These are phyloP conservation scores for Coccomyxa sp. DNA, from an alignment of 139 green algal species.

Conservation along the genomic window DNA sequence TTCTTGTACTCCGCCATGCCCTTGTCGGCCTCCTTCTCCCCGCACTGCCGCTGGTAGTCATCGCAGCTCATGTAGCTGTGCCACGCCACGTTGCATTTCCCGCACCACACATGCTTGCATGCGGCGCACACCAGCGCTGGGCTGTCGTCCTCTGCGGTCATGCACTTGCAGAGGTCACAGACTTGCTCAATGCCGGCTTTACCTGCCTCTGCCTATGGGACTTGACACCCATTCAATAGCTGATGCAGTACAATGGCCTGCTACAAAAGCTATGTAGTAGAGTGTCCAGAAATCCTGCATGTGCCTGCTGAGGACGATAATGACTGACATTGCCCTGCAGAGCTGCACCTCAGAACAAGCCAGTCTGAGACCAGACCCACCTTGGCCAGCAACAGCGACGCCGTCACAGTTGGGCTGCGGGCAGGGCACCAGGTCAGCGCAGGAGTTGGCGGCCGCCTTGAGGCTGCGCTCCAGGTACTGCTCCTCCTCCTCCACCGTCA, in stretches of 20 bases:
- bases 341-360: neutral
- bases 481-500: conserved; percentile 1
- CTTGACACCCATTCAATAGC: no score
- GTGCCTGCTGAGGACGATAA: neutral
- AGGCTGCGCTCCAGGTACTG: conserved; percentile 5
- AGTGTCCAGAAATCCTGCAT: neutral
- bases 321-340: neutral
- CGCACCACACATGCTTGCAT: neutral
- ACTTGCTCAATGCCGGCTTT: neutral
- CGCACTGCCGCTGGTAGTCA: neutral
- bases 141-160: neutral
- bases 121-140: neutral
- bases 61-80: neutral
- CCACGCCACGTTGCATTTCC: neutral
- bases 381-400: neutral
- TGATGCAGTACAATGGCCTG: no score
- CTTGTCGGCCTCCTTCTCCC: neutral
- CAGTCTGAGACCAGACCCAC: neutral
- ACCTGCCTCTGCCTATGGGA: neutral
- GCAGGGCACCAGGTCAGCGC: conserved; percentile 3
- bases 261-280: neutral
- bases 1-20: neutral
- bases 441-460: neutral
- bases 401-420: neutral
- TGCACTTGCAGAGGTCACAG: neutral